Evolutionary conservation across 495 filamentous ascomycete genomes (phyloP).

Genomic region (Trichoderma gamsii): DNA sequence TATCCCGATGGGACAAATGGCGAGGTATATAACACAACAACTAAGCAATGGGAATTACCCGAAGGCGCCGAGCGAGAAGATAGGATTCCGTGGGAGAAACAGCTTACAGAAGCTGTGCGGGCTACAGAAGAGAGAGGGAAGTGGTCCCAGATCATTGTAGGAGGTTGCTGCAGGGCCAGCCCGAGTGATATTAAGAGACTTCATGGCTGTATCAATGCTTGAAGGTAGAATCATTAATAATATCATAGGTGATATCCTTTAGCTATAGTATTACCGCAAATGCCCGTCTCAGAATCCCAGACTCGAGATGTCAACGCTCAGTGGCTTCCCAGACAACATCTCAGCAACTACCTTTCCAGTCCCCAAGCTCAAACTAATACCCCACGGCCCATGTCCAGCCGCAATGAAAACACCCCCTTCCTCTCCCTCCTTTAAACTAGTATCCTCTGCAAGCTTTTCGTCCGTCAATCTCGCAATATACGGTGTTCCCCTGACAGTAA

Average conservation of each 20-base stretch:
- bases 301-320: constrained; percentile 45
- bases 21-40: constrained; percentile 56
- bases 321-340: constrained; percentile 48
- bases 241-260: background rate
- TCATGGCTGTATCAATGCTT: background rate
- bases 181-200: constrained; percentile 38
- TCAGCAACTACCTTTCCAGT: constrained; percentile 62
- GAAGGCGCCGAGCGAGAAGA: constrained; percentile 18
- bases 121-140: constrained; percentile 50
- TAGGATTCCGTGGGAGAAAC: constrained; percentile 47
- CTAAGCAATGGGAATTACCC: constrained; percentile 51
- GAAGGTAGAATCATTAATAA: background rate
- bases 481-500: constrained; percentile 55
- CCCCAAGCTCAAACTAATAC: constrained; percentile 55
- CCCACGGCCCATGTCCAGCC: constrained; percentile 71
- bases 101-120: constrained; percentile 49
- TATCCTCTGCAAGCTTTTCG: constrained; percentile 41
- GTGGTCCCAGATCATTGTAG: constrained; percentile 50
- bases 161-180: constrained; percentile 57
- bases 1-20: constrained; percentile 67
- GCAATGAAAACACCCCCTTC: constrained; percentile 65
- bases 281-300: constrained; percentile 23
- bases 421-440: constrained; percentile 33
- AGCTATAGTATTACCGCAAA: background rate
- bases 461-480: constrained; percentile 53